Percentiles rank a stretch among this genome's conserved stretches.
Evolutionary conservation across 441 rosid genomes (phyloP).

Genomic region (Rhodomyrtus psidioides): DNA sequence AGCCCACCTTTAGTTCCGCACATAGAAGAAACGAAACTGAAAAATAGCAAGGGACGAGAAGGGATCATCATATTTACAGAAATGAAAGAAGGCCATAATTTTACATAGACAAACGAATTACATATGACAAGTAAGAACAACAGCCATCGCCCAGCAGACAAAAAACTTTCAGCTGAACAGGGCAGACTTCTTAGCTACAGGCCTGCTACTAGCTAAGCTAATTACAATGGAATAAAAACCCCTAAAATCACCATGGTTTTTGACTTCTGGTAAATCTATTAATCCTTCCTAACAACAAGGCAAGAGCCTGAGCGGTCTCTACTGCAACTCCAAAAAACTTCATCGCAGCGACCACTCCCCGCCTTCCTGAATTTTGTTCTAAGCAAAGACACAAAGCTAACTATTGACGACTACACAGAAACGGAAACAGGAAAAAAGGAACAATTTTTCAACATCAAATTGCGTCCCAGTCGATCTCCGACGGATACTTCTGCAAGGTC

Average conservation of each 20-base stretch:
- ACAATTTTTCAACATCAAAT: background rate
- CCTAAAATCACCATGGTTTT: background rate
- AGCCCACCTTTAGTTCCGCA: too few species aligned
- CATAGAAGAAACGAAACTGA: background rate
- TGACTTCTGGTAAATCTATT: background rate
- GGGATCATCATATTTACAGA: background rate
- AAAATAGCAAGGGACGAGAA: background rate
- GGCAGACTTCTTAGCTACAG: background rate
- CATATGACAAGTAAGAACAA: background rate
- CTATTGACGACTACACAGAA: background rate
- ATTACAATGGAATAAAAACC: background rate
- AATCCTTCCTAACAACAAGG: background rate
- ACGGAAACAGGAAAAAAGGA: background rate
- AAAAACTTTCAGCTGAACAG: background rate
- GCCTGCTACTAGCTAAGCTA: background rate
- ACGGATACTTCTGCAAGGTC: constrained; percentile 6
- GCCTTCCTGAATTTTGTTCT: background rate
- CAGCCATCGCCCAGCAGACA: background rate
- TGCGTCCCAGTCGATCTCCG: constrained; percentile 13
- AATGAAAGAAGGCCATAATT: background rate
- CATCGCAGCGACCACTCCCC: background rate
- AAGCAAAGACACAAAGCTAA: background rate
- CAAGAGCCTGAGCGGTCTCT: background rate
- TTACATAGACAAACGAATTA: background rate
- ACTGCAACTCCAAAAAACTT: background rate